Base-by-base conservation (phyloP, 1,139 yeast species). In the Yamadazyma atlantica region DNA sequence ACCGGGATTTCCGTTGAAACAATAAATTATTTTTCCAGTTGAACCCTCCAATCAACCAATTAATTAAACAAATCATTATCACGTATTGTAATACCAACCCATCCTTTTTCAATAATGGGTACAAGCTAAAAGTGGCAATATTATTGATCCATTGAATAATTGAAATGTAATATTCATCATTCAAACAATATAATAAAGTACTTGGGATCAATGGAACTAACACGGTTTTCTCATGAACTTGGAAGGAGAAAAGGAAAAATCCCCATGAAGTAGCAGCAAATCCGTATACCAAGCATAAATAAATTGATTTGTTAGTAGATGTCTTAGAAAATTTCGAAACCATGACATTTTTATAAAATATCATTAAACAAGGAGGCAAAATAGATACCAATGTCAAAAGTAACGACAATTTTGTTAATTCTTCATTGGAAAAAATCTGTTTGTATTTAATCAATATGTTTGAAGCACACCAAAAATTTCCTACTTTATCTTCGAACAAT, bases 401-500 rank as follows among this genome's bases (percentile, higher is more conserved):
- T 35, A 90, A 62, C 3, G 97, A 82, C 15, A 82, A 49, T 33
- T 68, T 58, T 38, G 87, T 85, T 29, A 92, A 67, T 52, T 85
- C 76, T 3, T 68, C 62, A n/a, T 71, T 66, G 2, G 78, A 61
- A 49, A 85, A 82, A 0, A 73, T 42, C 3, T 63, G 55, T 46
- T 78, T 80, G 53, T 88, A 83, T 57, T 92, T 92, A 54, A 90
- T 58, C 10, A 88, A 48, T 0, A 85, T 69, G 58, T 92, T 92
- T 2, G 89, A 68, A 8, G 95, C 83, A 59, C 98, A 90, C 99
- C 99, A 92, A 52, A 92, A 83, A 55, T 90, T 92, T 35, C 96
- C 97, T 11, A 94, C 98, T 59, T 92, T 92, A 57, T 92, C 98
- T 60, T 92, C 98, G 71, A 94, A 92, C n/a, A 94, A 72, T 0